These are phyloP conservation scores for Poa annua DNA, from an alignment of 176 grass and related monocot genomes.

Conservation along the genomic window DNA sequence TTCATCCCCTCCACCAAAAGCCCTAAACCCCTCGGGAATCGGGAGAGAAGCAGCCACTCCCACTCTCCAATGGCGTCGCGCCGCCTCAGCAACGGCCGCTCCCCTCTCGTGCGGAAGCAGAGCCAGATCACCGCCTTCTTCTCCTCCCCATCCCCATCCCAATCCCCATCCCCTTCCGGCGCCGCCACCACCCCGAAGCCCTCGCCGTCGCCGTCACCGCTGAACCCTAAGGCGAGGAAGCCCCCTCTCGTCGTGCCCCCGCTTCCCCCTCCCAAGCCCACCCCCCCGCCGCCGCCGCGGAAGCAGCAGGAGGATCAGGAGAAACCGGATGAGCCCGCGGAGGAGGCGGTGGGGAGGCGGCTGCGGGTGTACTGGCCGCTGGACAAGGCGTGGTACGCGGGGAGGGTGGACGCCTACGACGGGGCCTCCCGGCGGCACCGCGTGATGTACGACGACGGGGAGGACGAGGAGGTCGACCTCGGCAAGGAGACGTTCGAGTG, in stretches of 20 bases:
- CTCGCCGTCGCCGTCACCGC: constrained; percentile 59
- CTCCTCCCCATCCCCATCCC: constrained; percentile 38
- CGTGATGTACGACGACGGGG: constrained; percentile 75
- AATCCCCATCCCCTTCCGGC: constrained; percentile 22
- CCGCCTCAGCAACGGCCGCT: constrained; percentile 82
- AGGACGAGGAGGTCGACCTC: constrained; percentile 79
- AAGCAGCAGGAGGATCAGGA: neutral
- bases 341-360: constrained; percentile 63
- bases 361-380: constrained; percentile 89
- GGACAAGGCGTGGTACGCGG: constrained; percentile 81
- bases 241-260: constrained; percentile 49
- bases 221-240: constrained; percentile 57
- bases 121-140: constrained; percentile 96
- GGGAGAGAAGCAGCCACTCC: neutral
- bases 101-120: constrained; percentile 85
- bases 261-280: constrained; percentile 42
- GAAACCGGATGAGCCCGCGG: neutral
- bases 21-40: constrained; percentile 34
- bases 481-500: constrained; percentile 73
- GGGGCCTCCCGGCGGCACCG: constrained; percentile 48
- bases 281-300: neutral
- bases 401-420: constrained; percentile 65
- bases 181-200: constrained; percentile 32
- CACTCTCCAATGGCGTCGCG: constrained; percentile 47
- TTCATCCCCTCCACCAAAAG: constrained; percentile 34